Evolutionary conservation across 2,329 filamentous ascomycete genomes (phyloP), one percentile per base, ranked within the genome.

Genomic region (Coleophoma eucalyptorum): DNA sequence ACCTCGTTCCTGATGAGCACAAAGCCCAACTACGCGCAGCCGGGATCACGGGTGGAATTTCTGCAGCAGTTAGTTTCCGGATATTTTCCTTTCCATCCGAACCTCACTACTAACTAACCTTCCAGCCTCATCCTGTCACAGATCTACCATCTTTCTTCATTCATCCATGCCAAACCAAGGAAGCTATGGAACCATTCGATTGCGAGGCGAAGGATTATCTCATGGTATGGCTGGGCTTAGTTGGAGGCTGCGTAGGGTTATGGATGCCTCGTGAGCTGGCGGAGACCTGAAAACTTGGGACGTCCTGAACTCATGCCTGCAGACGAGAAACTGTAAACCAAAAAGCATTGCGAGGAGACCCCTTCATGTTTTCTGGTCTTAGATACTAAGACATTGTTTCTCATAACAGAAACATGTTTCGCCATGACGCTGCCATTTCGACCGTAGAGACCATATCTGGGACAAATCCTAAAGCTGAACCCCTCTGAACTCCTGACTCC

Each of bases 161-260:
- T 60, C 94, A 99, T 72, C 93, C 94, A 20, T 97, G 94, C 71
- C 83, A 89, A 66, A 89, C 94, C 8, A 88, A 87, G 50, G 87
- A 93, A 57, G 88, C 89, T 48, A 88, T 97, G 79, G 75, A 76
- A 59, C 75, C 73, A 47, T 84, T 90, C 62, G 55, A 63, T 38
- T 84, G 81, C 60, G 68, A 76, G 65, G 73, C 76, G 66, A 69
- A 84, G 62, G 77, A 85, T 61, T 97, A 97, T 73, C 76, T 97
- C 63, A 80, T 90, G 71, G 72, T 90, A 50, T 97, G 93, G 92
- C 77, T 97, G 55, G 92, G 92, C n/a, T 73, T 96, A 51, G 82
- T 96, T 42, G 93, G 92, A 52, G 82, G 82, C 47, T 86, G 83
- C 58, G 87, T 96, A 38, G 89, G 90, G 51, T 75, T 97, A 57